Base-by-base conservation (phyloP, 805 yeast species). In the Saccharomycopsis guyanensis region DNA sequence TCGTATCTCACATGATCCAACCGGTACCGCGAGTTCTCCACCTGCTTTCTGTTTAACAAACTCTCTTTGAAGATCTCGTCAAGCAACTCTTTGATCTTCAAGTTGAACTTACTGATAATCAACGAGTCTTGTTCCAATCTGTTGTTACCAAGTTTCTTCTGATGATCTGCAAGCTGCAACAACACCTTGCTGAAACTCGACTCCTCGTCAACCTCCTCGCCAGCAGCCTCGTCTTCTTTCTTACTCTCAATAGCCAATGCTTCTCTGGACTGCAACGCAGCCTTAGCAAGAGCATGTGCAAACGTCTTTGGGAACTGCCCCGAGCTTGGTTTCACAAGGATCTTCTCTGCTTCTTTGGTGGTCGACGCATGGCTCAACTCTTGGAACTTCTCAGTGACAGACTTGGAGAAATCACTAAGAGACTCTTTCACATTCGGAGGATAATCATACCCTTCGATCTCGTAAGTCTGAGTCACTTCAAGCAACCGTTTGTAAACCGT, bases 381-480 rank as follows among this genome's bases (percentile, higher is more conserved):
- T 43, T 68, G 68, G 52, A 79, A 73, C 59, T 77, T 80, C 56
- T 66, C 75, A 36, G 71, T 69, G 40, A 80, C 60, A 3, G 78
- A 64, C 55, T 76, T 74, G 32, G 82, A 76, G 57, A 82, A 77
- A 55, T 82, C 81, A 40, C 68, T 66, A 20, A 78, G 68, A 38
- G 84, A 76, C 55, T 85, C 91, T 51, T 73, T 72, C 52, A 84
- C 63, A 60, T 82, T 82, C 45, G 93, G 91, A 22, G 95, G 95
- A 57, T 82, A 84, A 60, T 85, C 95, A 60, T 85, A 85, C 41
- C 84, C 75, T 55, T 82, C 83, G 51, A 82, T 76, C 57, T 75
- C 86, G 58, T 77, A 85, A 36, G 88, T 85, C 42, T 68, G 70
- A 4, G 82, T 71, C 45, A 76, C 72, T 3, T 65, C 53, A n/a